Evolutionary conservation across 176 grass and related monocot genomes (phyloP), one percentile per base, ranked within the genome.

Genomic region (Paspalum vaginatum): DNA sequence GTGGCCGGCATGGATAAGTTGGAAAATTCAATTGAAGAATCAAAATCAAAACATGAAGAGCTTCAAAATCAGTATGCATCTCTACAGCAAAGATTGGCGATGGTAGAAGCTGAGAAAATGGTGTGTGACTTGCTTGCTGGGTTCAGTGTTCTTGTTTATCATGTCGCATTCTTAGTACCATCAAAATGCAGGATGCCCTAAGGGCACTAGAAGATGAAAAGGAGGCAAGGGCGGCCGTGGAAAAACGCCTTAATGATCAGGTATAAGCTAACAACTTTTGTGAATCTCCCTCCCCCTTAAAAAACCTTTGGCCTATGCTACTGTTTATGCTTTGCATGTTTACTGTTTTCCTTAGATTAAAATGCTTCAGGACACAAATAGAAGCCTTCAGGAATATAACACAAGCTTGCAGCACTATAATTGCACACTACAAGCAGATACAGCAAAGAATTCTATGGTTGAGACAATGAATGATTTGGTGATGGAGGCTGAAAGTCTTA

Each of bases 351-450:
- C 65, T 49, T 75, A 99, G 97, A 81, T 95, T 73, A 91, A 89
- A 65, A 95, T 88, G 87, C 84, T 95, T 50, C 88, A 99, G 64
- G 88, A 91, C 47, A 99, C 89, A 79, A 87, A 89, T 47, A 95
- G 86, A 67, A 91, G 90, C 57, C 81, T 99, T 50, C 90, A 92
- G 37, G 92, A 95, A 42, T 95, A 99, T 71, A 99, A 95, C 63
- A 90, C 88, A 62, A 99, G 93, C 56, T 85, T 99, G 76, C 97
- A 99, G 46, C 90, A 91, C 16, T 99, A 99, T 55, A 99, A 95
- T 63, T 75, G 88, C 83, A 95, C 88, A 65, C 87, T 99, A 44
- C 97, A 99, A 75, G 86, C 86, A 47, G 97, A 95, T 49, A 79
- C 80, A 45, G 71, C 74, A 12, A 91, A 95, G 78, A 88, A 89